phyloP scores from a whole-genome alignment of 495 filamentous ascomycete species.

The Penicillium malachiteum region DNA sequence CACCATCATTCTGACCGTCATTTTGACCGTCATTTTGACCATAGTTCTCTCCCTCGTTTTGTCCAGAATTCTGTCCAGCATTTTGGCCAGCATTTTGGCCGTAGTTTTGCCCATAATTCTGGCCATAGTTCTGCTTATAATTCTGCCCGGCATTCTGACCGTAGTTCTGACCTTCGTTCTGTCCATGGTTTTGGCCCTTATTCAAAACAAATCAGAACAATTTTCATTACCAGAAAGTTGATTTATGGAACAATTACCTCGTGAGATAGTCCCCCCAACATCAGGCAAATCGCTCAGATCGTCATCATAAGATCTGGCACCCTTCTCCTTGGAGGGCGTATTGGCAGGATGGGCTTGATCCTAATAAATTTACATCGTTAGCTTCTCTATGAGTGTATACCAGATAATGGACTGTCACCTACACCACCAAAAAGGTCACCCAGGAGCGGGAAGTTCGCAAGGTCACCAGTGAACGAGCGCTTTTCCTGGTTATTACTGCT shows the following conservation, averaged over 20 bases:
- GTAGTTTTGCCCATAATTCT: conserved; percentile 4
- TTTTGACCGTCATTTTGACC: conserved; percentile 14
- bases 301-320: conserved; percentile 1
- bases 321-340: background rate
- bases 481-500: background rate
- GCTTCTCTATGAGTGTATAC: background rate
- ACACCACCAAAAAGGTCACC: conserved; percentile 19
- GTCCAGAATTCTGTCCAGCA: conserved; percentile 11
- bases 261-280: background rate
- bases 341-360: conserved; percentile 9
- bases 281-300: conserved; percentile 8
- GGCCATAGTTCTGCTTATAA: conserved; percentile 3
- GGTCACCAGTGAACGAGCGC: conserved; percentile 17
- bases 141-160: conserved; percentile 9
- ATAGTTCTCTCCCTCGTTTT: conserved; percentile 6
- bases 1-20: conserved; percentile 4
- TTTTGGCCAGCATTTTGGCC: conserved; percentile 8
- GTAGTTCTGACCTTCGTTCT: conserved; percentile 3
- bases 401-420: background rate
- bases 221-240: background rate
- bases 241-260: background rate
- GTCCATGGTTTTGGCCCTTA: conserved; percentile 2
- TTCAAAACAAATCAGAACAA: background rate
- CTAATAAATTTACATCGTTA: background rate
- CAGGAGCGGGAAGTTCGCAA: conserved; percentile 15